Conservation (phyloP, 2,329 filamentous ascomycete genomes). For the Calonectria crousiana region DNA sequence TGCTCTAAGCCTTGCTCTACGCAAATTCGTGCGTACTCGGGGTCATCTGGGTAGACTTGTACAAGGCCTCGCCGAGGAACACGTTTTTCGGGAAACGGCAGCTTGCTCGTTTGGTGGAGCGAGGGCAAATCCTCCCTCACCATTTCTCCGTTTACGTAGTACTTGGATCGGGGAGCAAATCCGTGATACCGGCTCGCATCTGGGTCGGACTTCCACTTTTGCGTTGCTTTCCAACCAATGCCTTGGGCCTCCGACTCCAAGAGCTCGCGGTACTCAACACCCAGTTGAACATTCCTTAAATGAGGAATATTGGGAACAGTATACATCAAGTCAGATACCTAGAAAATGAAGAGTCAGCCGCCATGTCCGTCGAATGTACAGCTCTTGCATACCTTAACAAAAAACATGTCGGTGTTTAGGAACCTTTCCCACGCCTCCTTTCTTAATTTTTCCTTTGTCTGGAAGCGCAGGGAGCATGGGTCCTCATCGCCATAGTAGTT, state of each 20-base stretch:
- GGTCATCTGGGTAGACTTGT: constrained; percentile 66
- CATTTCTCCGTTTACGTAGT: constrained; percentile 68
- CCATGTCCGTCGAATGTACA: neutral
- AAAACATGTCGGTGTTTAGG: constrained; percentile 72
- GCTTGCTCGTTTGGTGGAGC: constrained; percentile 61
- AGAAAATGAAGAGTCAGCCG: constrained; percentile 21
- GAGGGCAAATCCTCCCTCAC: constrained; percentile 64
- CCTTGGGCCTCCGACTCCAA: constrained; percentile 63
- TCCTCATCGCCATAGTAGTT: constrained; percentile 63
- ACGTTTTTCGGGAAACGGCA: constrained; percentile 66
- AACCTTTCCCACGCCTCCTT: constrained; percentile 66
- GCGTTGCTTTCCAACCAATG: constrained; percentile 54
- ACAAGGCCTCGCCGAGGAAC: constrained; percentile 68
- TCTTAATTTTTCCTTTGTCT: constrained; percentile 59
- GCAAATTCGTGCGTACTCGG: constrained; percentile 68
- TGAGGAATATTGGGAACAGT: constrained; percentile 70
- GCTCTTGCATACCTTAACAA: constrained; percentile 68
- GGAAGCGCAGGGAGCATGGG: constrained; percentile 58
- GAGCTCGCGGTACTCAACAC: constrained; percentile 71
- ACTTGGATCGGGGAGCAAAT: constrained; percentile 69
- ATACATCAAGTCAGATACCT: constrained; percentile 73
- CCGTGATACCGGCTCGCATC: constrained; percentile 63
- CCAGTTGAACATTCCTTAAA: constrained; percentile 66
- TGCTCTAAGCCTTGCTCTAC: constrained; percentile 69
- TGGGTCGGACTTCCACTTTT: constrained; percentile 72